Base-by-base conservation (phyloP, 2,329 filamentous ascomycete species). In the Aureobasidium sp. region DNA sequence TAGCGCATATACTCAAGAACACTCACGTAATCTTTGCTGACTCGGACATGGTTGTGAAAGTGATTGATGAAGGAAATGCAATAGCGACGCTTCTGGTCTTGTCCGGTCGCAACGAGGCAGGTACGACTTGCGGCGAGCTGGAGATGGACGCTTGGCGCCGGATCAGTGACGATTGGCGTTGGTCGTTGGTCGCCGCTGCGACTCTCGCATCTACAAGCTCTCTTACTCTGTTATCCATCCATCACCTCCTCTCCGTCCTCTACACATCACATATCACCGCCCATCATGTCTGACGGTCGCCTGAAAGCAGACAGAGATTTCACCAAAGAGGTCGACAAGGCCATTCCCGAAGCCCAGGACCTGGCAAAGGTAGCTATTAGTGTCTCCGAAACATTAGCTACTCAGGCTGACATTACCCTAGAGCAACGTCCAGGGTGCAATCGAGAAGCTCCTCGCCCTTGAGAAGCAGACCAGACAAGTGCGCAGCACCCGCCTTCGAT, bases 391-490 rank as follows among this genome's bases (percentile, higher is more conserved):
- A 11, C 21, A 51, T 13, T n/a, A 11, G 1, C 3, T 16, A 55
- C 5, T 42, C n/a, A 42, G 62, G 39, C 65, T 68, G 57, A 73
- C 70, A 67, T 68, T 27, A 10, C 3, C 39, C 16, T 42, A 89
- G 87, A 85, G 81, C 71, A 90, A 97, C 77, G 82, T 96, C 62
- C 86, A 90, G 76, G 87, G 83, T 64, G 93, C 92, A 62, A 88
- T 99, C 73, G 94, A 99, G 78, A 97, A 97, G 82, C 88, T 99
- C 68, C 82, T 91, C 62, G 80, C 82, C 48, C 82, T 99, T 65
- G 94, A 99, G 83, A 99, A 99, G 80, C 92, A 97, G 80, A 90
- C 94, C 68, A 88, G 94, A 80, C 94, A 99, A 84, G 91, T 95
- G 78, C 70, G 75, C 65, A 53, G 10, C 65, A 62, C 37, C 21